These are phyloP conservation scores for Russula sp. DNA, from an alignment of 768 basidiomycete species.

Conservation along the genomic window DNA sequence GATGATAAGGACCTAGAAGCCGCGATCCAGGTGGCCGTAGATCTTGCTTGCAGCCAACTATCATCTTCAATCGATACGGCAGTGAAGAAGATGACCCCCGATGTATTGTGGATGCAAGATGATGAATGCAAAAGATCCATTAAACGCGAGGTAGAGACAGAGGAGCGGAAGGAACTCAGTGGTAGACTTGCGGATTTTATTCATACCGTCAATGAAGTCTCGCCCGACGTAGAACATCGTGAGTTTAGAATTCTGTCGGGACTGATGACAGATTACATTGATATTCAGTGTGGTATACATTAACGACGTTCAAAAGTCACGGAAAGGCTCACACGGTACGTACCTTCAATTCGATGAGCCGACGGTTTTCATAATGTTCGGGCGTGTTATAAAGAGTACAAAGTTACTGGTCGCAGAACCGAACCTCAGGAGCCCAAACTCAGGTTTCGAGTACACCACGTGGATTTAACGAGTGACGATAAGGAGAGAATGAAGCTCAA, in stretches of 20 bases:
- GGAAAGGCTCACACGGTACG: neutral
- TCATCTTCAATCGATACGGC: neutral
- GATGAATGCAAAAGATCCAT: constrained; percentile 1
- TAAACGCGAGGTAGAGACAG: neutral
- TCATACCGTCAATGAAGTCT: neutral
- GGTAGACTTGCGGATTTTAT: neutral
- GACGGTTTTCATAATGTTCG: neutral
- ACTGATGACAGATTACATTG: neutral
- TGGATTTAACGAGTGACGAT: constrained; percentile 18
- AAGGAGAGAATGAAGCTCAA: constrained; percentile 13
- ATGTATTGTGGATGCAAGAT: constrained; percentile 18
- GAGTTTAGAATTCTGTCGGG: neutral
- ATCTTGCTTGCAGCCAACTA: constrained; percentile 12
- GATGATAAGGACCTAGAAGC: constrained; percentile 1
- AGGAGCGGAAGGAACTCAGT: neutral
- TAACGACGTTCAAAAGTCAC: neutral
- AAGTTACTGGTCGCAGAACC: neutral
- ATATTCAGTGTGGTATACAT: neutral
- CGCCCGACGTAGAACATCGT: neutral
- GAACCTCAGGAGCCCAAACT: neutral
- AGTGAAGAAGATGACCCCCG: neutral
- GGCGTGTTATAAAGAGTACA: constrained; percentile 8
- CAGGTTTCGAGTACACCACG: neutral
- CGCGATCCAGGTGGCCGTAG: neutral
- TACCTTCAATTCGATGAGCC: neutral